These are phyloP conservation scores for Laguncularia racemosa DNA, from an alignment of 345 rosid genomes.

Conservation along the genomic window DNA sequence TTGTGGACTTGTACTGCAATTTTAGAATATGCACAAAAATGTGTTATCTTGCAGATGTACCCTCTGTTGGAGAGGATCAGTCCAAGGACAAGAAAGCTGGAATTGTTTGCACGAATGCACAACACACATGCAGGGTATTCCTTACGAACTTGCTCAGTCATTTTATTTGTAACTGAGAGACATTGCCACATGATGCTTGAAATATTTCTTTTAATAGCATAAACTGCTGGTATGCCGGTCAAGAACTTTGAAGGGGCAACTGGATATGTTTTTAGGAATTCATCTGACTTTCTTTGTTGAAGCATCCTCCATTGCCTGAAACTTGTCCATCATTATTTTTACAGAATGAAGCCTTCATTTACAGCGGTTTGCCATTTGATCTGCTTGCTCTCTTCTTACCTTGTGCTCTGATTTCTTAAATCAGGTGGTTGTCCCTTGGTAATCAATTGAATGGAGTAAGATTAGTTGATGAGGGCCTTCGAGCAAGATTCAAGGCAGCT, in stretches of 20 bases:
- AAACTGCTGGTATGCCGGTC: not conserved
- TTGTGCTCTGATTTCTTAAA: not conserved
- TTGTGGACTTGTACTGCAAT: not conserved
- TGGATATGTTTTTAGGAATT: no score
- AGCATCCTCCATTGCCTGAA: not conserved
- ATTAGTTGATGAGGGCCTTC: constrained; percentile 83
- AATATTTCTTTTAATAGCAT: not conserved
- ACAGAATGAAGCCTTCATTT: not conserved
- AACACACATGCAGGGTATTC: constrained; percentile 93
- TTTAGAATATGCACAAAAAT: not conserved
- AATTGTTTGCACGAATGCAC: constrained; percentile 97
- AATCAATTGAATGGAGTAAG: constrained; percentile 86
- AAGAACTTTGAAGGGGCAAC: not conserved
- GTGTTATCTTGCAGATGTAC: constrained; percentile 61
- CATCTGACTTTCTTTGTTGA: no score
- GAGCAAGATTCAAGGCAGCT: constrained; percentile 93
- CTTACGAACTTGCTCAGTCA: constrained; percentile 2
- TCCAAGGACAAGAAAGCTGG: constrained; percentile 91
- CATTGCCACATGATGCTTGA: not conserved
- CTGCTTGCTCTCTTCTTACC: not conserved
- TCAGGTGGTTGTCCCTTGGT: constrained; percentile 94
- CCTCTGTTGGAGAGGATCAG: constrained; percentile 95
- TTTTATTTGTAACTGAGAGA: constrained; percentile 2
- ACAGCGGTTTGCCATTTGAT: not conserved
- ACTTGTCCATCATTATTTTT: no score